Percentiles rank a stretch among this genome's conserved stretches.
Evolutionary conservation across 805 yeast genomes (phyloP).

Genomic region (Ogataea populi-albae): DNA sequence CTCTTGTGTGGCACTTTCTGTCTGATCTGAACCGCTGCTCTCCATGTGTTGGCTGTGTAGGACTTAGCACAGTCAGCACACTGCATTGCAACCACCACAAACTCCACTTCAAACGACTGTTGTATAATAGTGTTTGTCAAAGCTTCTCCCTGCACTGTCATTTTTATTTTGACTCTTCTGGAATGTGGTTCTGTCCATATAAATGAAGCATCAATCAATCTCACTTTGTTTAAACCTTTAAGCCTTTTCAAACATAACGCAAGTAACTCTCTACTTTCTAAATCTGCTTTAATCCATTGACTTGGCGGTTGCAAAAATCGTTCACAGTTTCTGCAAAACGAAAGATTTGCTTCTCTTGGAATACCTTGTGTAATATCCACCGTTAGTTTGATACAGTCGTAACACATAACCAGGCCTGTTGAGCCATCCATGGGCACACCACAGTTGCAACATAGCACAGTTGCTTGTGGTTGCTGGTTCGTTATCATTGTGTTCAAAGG

Average conservation of each 20-base stretch:
- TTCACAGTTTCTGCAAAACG: conserved; percentile 97
- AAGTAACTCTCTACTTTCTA: conserved; percentile 88
- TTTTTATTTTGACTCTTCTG: conserved; percentile 83
- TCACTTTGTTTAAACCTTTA: conserved; percentile 80
- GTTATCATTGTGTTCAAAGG: conserved; percentile 38
- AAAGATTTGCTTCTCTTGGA: conserved; percentile 89
- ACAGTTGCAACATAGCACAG: conserved; percentile 96
- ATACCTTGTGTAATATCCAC: conserved; percentile 93
- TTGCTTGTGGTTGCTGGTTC: conserved; percentile 46
- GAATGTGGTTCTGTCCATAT: conserved; percentile 99
- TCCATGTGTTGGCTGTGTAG: conserved; percentile 96
- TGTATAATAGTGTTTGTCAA: conserved; percentile 87
- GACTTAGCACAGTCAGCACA: conserved; percentile 99
- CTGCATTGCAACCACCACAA: conserved; percentile 90
- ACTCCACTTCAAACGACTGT: conserved; percentile 93
- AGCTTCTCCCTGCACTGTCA: conserved; percentile 97
- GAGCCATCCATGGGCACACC: conserved; percentile 98
- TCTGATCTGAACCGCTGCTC: conserved; percentile 95
- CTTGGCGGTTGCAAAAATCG: conserved; percentile 91
- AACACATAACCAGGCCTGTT: conserved; percentile 88
- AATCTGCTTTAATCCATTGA: conserved; percentile 87
- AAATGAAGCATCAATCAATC: conserved; percentile 89
- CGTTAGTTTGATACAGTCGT: conserved; percentile 91
- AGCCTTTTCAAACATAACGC: conserved; percentile 87
- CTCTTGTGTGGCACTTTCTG: conserved; percentile 97